Base-by-base conservation (phyloP, 140 eudicot genomes). In the Senecio squalidus region DNA sequence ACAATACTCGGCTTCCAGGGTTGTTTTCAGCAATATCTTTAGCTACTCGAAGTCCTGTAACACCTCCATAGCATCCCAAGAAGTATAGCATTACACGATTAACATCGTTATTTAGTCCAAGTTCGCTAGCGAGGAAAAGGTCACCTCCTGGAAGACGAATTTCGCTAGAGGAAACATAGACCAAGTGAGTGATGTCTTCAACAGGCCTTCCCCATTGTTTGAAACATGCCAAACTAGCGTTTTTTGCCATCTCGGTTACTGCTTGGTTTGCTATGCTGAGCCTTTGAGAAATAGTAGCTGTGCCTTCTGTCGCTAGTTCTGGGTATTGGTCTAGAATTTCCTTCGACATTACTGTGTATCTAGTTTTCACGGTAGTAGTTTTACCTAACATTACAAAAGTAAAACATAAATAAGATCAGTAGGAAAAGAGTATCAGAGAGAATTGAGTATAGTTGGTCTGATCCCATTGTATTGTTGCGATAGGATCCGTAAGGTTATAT, bases 61-160 rank as follows among this genome's bases (percentile, higher is more conserved):
- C 94, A 0, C 98, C 98, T 6, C 98, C 98, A n/a, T 86, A 91
- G 64, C 98, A 91, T 26, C 98, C 98, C 40, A 86, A 64, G 36
- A 91, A 91, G 74, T 86, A 91, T 18, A 91, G 88, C 97, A 90
- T 90, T 11, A 90, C 95, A 3, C 97, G 95, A 13, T 85, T 85
- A 9, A 90, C 94, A 7, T 90, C 95, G 62, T 31, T 76, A 46
- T 71, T 64, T 5, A 90, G 78, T 6, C 94, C 95, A 8, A 90
- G 95, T 28, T 83, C 85, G 23, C 72, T 70, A 16, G 97, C 82
- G 2, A 90, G 94, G 66, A 77, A 64, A 28, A 90, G 82, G 55
- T 90, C 97, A 23, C 97, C 97, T 4, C 97, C 97, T 1, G 97
- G 97, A 10, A 86, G 68, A 23, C 97, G 80, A 5, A 90, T 78